Evolutionary conservation across 2,329 filamentous ascomycete genomes (phyloP).

Genomic region (Ploettnerulaceae sp.): DNA sequence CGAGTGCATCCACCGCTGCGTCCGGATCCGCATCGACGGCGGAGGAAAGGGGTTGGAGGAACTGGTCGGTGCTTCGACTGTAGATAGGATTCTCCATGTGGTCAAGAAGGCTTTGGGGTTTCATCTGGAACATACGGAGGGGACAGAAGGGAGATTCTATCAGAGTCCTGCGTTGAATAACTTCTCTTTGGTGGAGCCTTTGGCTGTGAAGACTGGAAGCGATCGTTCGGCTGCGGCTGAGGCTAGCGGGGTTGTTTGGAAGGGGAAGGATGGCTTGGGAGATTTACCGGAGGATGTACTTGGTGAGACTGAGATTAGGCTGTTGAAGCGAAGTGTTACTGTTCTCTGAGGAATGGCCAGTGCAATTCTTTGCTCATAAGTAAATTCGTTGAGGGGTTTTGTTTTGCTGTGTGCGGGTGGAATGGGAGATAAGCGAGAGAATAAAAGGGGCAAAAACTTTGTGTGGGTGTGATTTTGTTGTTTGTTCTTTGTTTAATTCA

Average conservation of each 20-base stretch:
- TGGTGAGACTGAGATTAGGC: constrained; percentile 20
- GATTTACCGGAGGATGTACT: constrained; percentile 21
- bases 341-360: neutral
- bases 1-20: constrained; percentile 34
- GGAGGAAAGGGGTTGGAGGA: constrained; percentile 30
- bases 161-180: constrained; percentile 15
- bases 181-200: constrained; percentile 13
- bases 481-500: too few species aligned
- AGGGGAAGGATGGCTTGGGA: constrained; percentile 12
- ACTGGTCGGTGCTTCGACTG: constrained; percentile 16
- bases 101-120: constrained; percentile 14
- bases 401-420: neutral
- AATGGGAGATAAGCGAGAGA: neutral
- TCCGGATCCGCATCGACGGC: constrained; percentile 27
- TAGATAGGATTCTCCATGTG: constrained; percentile 11
- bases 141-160: constrained; percentile 8
- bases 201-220: constrained; percentile 9
- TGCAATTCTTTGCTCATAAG: neutral
- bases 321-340: constrained; percentile 18
- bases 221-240: constrained; percentile 12
- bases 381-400: too few species aligned
- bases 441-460: too few species aligned
- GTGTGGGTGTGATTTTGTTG: too few species aligned
- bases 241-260: constrained; percentile 18
- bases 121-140: neutral